phyloP scores from a whole-genome alignment of 129 eudicot genomes.

The Heracleum sosnowskyi region DNA sequence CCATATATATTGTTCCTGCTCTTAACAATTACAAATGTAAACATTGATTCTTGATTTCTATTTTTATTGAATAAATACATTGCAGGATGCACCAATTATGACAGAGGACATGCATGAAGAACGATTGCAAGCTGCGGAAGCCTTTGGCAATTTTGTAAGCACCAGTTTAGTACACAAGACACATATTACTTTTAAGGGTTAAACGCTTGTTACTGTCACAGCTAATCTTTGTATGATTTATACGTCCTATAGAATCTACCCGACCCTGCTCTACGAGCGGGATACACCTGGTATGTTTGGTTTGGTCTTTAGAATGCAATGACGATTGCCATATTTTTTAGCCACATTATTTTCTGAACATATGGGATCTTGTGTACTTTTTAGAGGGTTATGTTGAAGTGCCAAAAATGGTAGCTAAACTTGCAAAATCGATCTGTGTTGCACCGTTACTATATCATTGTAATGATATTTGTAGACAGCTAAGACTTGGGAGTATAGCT shows the following conservation, averaged over 20 bases:
- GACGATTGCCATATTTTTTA: neutral
- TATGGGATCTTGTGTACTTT: neutral
- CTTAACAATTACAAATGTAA: neutral
- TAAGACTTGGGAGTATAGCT: neutral
- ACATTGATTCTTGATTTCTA: neutral
- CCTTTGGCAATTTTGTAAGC: conserved; percentile 75
- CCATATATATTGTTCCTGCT: neutral
- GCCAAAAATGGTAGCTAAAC: neutral
- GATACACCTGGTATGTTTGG: neutral
- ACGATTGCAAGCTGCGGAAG: conserved; percentile 86
- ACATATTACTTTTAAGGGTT: neutral
- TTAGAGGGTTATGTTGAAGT: neutral
- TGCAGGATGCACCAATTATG: conserved; percentile 89
- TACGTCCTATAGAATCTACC: neutral
- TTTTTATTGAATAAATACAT: conserved; percentile 2
- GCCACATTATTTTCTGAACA: neutral
- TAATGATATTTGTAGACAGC: neutral
- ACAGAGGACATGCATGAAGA: conserved; percentile 99
- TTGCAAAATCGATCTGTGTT: neutral
- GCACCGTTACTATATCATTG: neutral
- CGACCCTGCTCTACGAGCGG: neutral
- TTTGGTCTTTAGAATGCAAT: neutral
- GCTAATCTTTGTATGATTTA: neutral
- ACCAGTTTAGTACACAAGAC: neutral
- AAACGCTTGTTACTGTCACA: neutral